phyloP scores from a whole-genome alignment of 805 yeast genomes.

The Pichia scutulata region DNA sequence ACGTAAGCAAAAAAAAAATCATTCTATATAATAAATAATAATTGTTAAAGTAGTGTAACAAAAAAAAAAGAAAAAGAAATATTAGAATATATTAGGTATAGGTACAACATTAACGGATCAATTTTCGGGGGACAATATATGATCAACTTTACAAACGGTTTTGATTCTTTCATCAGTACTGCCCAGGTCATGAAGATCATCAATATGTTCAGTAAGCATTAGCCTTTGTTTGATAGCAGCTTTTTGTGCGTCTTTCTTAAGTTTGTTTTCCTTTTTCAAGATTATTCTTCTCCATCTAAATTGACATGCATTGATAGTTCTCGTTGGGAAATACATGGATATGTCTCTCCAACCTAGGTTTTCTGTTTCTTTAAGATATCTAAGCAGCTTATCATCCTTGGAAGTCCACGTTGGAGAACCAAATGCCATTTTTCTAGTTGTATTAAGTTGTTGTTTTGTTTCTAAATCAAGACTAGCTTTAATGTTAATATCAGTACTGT shows the following conservation, averaged over 20 bases:
- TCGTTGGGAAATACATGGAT: constrained; percentile 62
- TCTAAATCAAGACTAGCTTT: no score
- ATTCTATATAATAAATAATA: no score
- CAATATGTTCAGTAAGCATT: neutral
- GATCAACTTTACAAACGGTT: neutral
- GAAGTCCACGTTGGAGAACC: constrained; percentile 61
- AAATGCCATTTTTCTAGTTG: constrained; percentile 4
- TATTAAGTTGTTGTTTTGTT: neutral
- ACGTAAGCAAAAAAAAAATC: no score
- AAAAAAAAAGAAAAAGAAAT: no score
- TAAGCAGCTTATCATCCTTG: constrained; percentile 59
- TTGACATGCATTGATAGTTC: constrained; percentile 88
- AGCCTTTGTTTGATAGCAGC: neutral
- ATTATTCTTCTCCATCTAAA: constrained; percentile 76
- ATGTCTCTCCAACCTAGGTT: constrained; percentile 89
- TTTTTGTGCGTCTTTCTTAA: constrained; percentile 1
- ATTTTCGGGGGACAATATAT: neutral
- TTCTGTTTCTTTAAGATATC: constrained; percentile 72
- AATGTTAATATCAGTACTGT: neutral
- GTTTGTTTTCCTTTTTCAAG: constrained; percentile 1
- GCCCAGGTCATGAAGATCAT: neutral
- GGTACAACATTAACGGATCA: no score
- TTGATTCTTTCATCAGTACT: neutral
- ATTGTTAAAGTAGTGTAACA: no score
- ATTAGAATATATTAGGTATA: no score